Conservation (phyloP, 305 asterid species). For the Fraxinus sp. region DNA sequence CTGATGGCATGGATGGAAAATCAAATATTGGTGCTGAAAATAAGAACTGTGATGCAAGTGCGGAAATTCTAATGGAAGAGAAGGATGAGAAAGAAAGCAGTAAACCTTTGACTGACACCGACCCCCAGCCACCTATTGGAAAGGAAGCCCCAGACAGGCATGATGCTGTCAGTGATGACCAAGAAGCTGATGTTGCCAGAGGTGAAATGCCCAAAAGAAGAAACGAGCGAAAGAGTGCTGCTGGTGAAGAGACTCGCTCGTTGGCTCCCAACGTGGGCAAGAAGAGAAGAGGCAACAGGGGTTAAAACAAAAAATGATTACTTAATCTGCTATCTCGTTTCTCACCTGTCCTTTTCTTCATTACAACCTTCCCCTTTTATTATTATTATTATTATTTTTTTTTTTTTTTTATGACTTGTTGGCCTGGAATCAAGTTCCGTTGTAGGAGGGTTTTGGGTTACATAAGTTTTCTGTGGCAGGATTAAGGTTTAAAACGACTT, state of each 20-base stretch:
- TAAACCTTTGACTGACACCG: conserved; percentile 15
- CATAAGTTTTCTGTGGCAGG: neutral
- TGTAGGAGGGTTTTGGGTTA: neutral
- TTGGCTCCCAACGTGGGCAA: conserved; percentile 10
- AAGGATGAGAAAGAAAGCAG: conserved; percentile 23
- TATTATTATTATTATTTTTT: neutral
- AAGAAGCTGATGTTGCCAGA: conserved; percentile 10
- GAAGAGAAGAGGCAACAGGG: conserved; percentile 16
- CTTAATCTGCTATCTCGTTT: neutral
- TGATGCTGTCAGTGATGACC: neutral
- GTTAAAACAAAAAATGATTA: neutral
- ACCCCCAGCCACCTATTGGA: conserved; percentile 18
- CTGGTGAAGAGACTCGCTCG: conserved; percentile 7
- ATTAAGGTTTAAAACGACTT: neutral
- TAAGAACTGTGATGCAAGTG: conserved; percentile 33
- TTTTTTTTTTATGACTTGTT: neutral
- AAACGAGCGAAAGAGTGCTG: conserved; percentile 15
- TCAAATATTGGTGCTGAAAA: conserved; percentile 26
- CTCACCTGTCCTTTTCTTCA: conserved; percentile 7
- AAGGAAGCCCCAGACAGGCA: conserved; percentile 18
- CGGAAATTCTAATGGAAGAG: conserved; percentile 30
- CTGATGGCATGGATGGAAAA: conserved; percentile 28
- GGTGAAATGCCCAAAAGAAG: conserved; percentile 25
- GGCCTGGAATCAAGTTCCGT: neutral
- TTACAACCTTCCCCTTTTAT: neutral